Evolutionary conservation across 1,284 basidiomycete genomes (phyloP).

Genomic region (Cryptococcus sp.): DNA sequence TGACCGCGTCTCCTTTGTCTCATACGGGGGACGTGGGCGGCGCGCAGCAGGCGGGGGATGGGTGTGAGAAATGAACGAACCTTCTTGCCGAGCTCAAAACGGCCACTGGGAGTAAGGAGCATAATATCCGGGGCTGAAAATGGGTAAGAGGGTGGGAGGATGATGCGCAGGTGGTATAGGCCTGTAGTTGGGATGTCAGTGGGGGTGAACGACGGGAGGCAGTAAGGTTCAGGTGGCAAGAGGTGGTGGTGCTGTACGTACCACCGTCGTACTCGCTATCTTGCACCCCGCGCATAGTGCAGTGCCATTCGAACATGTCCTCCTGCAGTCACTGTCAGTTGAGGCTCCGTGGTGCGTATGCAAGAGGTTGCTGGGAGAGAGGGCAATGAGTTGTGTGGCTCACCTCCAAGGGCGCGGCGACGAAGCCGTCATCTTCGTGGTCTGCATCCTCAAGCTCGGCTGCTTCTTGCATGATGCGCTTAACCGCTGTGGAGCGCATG

Average conservation of each 20-base stretch:
- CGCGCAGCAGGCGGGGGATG: neutral
- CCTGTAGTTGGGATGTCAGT: conserved; percentile 27
- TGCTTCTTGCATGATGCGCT: conserved; percentile 95
- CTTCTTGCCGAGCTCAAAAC: conserved; percentile 94
- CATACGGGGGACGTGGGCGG: neutral
- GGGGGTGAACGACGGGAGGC: neutral
- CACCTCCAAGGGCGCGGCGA: conserved; percentile 82
- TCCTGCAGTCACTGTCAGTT: conserved; percentile 18
- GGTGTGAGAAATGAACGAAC: conserved; percentile 52
- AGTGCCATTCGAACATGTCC: conserved; percentile 79
- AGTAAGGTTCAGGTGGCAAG: neutral
- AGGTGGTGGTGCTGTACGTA: conserved; percentile 35
- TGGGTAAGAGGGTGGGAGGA: conserved; percentile 88
- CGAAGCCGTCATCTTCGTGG: conserved; percentile 40
- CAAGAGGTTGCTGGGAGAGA: too few relatives aligned
- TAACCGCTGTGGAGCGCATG: conserved; percentile 64
- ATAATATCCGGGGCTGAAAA: conserved; percentile 91
- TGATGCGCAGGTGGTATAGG: conserved; percentile 82
- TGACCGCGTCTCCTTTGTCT: conserved; percentile 4
- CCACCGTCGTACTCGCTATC: conserved; percentile 89
- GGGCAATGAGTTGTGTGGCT: conserved; percentile 25
- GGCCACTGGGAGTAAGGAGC: conserved; percentile 90
- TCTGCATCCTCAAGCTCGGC: conserved; percentile 65
- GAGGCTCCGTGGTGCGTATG: too few relatives aligned
- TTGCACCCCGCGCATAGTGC: conserved; percentile 81